Conservation (phyloP, 2,329 filamentous ascomycete species). For the Aspergillus sp. region DNA sequence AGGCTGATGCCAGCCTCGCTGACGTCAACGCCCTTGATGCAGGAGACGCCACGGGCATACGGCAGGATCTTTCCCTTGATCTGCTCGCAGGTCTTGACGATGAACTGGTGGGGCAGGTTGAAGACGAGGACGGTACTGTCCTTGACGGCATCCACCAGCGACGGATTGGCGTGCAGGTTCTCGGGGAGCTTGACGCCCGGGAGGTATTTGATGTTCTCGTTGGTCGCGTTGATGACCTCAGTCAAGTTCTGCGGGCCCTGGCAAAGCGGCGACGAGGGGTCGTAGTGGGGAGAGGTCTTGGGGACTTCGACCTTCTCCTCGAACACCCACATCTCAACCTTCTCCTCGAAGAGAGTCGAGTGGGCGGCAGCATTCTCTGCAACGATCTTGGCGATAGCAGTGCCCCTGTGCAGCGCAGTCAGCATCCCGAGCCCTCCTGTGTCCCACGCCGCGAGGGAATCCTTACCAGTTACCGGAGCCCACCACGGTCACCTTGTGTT, state of each 20-base stretch:
- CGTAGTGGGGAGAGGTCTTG: constrained; percentile 63
- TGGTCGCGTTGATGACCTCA: constrained; percentile 74
- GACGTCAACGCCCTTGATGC: constrained; percentile 96
- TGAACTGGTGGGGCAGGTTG: constrained; percentile 90
- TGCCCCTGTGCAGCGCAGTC: constrained; percentile 82
- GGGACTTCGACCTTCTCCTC: constrained; percentile 78
- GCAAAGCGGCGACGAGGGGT: constrained; percentile 65
- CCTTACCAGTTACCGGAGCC: constrained; percentile 91
- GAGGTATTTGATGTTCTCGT: constrained; percentile 98
- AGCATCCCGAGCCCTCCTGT: constrained; percentile 61
- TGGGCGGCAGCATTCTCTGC: constrained; percentile 80
- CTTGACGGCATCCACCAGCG: constrained; percentile 59
- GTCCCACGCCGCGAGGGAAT: constrained; percentile 9
- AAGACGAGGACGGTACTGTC: constrained; percentile 86
- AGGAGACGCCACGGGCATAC: constrained; percentile 86
- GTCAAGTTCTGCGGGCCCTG: constrained; percentile 77
- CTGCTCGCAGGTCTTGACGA: constrained; percentile 73
- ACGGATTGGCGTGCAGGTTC: constrained; percentile 48
- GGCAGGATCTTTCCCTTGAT: constrained; percentile 83
- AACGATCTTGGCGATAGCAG: constrained; percentile 92
- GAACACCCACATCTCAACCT: constrained; percentile 98
- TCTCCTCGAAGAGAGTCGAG: constrained; percentile 70
- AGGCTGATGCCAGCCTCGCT: constrained; percentile 75
- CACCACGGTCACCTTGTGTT: constrained; percentile 57
- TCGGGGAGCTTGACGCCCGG: constrained; percentile 72